Percentiles rank a stretch among this genome's conserved stretches.
Evolutionary conservation across 2,329 filamentous ascomycete species (phyloP).

Genomic region (Cladosporium colombiae): DNA sequence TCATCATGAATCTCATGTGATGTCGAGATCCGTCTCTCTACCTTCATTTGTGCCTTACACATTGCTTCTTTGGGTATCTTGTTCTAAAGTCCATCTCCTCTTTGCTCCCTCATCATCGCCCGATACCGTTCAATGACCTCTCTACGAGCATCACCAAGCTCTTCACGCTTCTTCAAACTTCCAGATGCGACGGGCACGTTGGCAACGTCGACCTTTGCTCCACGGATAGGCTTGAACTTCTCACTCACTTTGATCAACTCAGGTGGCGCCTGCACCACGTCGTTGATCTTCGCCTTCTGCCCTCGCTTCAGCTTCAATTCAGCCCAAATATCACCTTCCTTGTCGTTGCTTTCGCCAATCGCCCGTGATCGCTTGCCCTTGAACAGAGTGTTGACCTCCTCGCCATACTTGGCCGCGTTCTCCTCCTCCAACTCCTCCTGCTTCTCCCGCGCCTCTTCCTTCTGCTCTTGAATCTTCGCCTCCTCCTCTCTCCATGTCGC

Average conservation of each 20-base stretch:
- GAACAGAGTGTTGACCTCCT: slow-evolving; percentile 38
- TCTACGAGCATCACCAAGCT: slow-evolving; percentile 67
- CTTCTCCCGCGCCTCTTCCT: slow-evolving; percentile 67
- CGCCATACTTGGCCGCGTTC: slow-evolving; percentile 63
- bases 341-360: slow-evolving; percentile 51
- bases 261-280: slow-evolving; percentile 75
- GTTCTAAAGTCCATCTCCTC: slow-evolving; percentile 3
- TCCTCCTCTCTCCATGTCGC: slow-evolving; percentile 71
- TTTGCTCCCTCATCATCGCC: slow-evolving; percentile 60
- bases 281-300: slow-evolving; percentile 51
- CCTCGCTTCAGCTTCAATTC: slow-evolving; percentile 68
- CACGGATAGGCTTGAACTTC: slow-evolving; percentile 65
- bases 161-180: slow-evolving; percentile 71
- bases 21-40: not conserved
- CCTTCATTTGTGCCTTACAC: not conserved
- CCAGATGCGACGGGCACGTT: slow-evolving; percentile 70
- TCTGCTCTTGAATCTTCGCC: slow-evolving; percentile 75
- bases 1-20: not conserved
- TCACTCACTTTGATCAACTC: slow-evolving; percentile 63
- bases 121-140: slow-evolving; percentile 75
- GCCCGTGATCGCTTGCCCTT: slow-evolving; percentile 44
- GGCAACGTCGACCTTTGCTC: slow-evolving; percentile 65
- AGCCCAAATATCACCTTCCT: slow-evolving; percentile 76
- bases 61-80: slow-evolving; percentile 16
- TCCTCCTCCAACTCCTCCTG: slow-evolving; percentile 64